Evolutionary conservation across 352 stramenopile genomes (phyloP).

Genomic region (Pythium sukuiense): DNA sequence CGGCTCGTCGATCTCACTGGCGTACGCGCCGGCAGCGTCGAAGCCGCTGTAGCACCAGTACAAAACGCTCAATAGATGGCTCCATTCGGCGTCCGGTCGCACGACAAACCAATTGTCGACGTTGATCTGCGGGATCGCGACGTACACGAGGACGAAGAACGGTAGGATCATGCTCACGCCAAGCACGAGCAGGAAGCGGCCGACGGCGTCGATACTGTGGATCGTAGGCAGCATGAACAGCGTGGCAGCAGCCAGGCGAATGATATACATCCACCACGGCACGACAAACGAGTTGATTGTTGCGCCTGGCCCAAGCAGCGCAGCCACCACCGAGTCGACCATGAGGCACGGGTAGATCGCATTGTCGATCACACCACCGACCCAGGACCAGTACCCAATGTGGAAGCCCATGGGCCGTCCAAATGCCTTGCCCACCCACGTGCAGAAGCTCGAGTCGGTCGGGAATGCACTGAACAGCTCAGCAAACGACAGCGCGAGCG

Average conservation of each 20-base stretch:
- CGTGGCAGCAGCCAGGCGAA: conserved; percentile 38
- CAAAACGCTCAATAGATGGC: conserved; percentile 91
- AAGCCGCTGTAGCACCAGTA: conserved; percentile 98
- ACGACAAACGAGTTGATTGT: conserved; percentile 41
- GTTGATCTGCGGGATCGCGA: conserved; percentile 62
- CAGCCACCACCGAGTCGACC: conserved; percentile 58
- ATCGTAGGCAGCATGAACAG: conserved; percentile 75
- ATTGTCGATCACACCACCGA: conserved; percentile 78
- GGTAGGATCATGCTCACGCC: conserved; percentile 88
- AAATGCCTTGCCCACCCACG: conserved; percentile 75
- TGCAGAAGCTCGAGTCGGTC: conserved; percentile 72
- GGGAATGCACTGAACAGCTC: conserved; percentile 76
- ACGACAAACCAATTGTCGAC: conserved; percentile 65
- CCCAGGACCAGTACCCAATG: conserved; percentile 83
- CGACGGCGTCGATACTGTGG: conserved; percentile 87
- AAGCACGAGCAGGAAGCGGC: conserved; percentile 81
- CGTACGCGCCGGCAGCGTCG: conserved; percentile 91
- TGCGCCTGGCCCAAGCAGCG: conserved; percentile 30
- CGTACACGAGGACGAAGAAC: conserved; percentile 87
- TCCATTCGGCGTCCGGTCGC: conserved; percentile 68
- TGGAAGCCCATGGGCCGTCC: conserved; percentile 79
- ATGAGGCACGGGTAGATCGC: conserved; percentile 82
- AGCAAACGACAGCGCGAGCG: conserved; percentile 63
- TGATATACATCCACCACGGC: conserved; percentile 52
- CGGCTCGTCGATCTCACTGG: conserved; percentile 89